Conservation (phyloP, 1,284 basidiomycete genomes). For the Cutaneotrichosporon cyanovorans region DNA sequence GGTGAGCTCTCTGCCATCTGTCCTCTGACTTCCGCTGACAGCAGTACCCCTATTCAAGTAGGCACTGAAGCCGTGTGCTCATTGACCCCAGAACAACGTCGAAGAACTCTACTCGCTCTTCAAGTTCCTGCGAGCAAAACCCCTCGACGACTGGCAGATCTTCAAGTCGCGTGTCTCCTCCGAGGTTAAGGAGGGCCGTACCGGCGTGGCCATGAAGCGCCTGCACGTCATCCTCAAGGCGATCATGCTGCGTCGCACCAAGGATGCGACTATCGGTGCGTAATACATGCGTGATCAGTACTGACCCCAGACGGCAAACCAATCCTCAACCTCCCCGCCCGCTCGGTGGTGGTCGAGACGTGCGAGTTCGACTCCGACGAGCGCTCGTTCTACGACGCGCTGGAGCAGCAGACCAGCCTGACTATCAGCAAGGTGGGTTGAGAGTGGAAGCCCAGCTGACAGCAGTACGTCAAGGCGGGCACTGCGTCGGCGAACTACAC, state of each 20-base stretch:
- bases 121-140: constrained; percentile 77
- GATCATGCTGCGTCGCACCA: constrained; percentile 84
- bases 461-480: constrained; percentile 52
- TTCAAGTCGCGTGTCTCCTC: constrained; percentile 74
- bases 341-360: constrained; percentile 63
- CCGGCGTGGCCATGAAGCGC: constrained; percentile 70
- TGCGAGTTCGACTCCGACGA: constrained; percentile 69
- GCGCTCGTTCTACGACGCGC: constrained; percentile 67
- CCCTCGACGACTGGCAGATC: constrained; percentile 68
- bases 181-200: constrained; percentile 65
- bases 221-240: constrained; percentile 75
- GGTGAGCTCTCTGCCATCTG: constrained; percentile 12
- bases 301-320: constrained; percentile 62
- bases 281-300: background rate
- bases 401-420: constrained; percentile 66
- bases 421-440: constrained; percentile 54
- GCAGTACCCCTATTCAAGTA: constrained; percentile 69
- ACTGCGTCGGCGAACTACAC: constrained; percentile 65
- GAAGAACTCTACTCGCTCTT: constrained; percentile 84
- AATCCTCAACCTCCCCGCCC: constrained; percentile 73
- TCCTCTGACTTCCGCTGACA: background rate
- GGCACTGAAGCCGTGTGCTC: background rate
- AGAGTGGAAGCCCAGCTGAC: background rate
- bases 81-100: constrained; percentile 64
- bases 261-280: constrained; percentile 59